These are phyloP conservation scores for Penicillium parvum DNA, from an alignment of 495 filamentous ascomycete genomes.

Conservation along the genomic window DNA sequence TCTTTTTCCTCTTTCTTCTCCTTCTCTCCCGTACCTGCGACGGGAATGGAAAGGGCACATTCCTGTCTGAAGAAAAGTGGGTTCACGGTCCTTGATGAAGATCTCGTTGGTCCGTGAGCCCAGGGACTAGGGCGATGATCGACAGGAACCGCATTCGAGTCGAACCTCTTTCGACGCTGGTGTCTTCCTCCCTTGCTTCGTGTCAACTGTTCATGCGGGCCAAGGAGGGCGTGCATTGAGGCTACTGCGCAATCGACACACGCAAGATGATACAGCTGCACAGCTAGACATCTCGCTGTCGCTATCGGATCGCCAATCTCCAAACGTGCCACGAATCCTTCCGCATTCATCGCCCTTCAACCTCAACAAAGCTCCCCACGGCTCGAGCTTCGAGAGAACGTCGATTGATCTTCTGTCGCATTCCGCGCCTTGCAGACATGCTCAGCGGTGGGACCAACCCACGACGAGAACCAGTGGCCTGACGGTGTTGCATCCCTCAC, in stretches of 20 bases:
- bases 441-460: slow-evolving; percentile 11
- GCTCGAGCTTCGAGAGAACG: too few species aligned
- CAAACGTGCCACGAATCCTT: slow-evolving; percentile 3
- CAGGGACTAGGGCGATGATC: slow-evolving; percentile 10
- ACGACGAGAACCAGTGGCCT: slow-evolving; percentile 11
- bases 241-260: not conserved
- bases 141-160: slow-evolving; percentile 19
- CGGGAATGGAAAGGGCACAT: slow-evolving; percentile 18
- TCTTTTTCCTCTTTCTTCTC: too few species aligned
- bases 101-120: slow-evolving; percentile 8
- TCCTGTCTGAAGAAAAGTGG: slow-evolving; percentile 2
- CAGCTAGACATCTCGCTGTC: not conserved
- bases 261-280: not conserved
- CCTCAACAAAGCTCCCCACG: slow-evolving; percentile 1
- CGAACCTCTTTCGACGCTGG: not conserved
- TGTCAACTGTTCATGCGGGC: slow-evolving; percentile 7
- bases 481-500: slow-evolving; percentile 22
- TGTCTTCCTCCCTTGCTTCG: slow-evolving; percentile 15
- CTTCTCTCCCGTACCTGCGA: too few species aligned
- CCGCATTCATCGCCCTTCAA: slow-evolving; percentile 13
- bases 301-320: not conserved
- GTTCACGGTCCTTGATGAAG: not conserved
- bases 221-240: not conserved
- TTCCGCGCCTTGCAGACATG: slow-evolving; percentile 26
- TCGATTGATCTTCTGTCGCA: slow-evolving; percentile 7